Percentiles rank a stretch among this genome's conserved stretches.
Evolutionary conservation across 805 yeast species (phyloP).

Genomic region (Saturnispora quitensis): DNA sequence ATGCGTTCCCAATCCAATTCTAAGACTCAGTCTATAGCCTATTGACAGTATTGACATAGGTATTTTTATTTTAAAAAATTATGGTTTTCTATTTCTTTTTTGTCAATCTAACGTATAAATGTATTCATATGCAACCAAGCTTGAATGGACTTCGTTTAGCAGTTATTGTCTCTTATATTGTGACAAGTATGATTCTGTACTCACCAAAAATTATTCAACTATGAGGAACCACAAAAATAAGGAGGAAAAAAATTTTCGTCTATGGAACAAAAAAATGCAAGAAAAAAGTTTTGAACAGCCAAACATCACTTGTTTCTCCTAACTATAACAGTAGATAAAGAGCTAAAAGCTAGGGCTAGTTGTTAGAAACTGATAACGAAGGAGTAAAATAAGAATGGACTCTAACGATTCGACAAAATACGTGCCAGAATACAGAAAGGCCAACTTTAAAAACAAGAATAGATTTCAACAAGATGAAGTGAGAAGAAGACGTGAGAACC

Average conservation of each 20-base stretch:
- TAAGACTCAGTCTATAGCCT: neutral
- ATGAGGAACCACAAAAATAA: neutral
- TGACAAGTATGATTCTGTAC: neutral
- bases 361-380: neutral
- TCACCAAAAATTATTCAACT: neutral
- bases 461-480: conserved; percentile 92
- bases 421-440: conserved; percentile 96
- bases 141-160: neutral
- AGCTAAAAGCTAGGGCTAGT: neutral
- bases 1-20: neutral
- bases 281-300: neutral
- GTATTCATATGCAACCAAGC: neutral
- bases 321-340: neutral
- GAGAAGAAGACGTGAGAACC: conserved; percentile 95
- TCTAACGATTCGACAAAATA: conserved; percentile 67
- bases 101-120: neutral
- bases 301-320: neutral
- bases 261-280: neutral
- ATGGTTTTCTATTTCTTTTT: neutral
- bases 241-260: neutral
- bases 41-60: neutral
- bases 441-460: conserved; percentile 90
- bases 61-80: no score
- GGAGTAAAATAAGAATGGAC: conserved; percentile 42
- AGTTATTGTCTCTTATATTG: neutral